Base-by-base conservation (phyloP, 495 filamentous ascomycete genomes). In the Lineolata rhizophorae region DNA sequence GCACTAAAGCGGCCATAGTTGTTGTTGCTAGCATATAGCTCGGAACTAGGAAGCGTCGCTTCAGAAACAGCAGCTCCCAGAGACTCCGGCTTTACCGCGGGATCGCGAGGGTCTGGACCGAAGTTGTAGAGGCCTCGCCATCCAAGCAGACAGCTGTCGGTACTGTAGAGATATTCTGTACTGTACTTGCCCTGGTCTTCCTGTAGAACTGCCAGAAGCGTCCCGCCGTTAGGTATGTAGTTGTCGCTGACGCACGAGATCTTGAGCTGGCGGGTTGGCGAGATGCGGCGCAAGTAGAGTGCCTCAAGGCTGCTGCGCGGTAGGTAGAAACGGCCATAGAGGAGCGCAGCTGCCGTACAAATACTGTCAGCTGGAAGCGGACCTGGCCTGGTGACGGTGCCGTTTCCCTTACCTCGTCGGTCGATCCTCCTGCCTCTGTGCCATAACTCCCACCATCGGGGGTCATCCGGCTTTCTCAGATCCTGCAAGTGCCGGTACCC, bases 41-140 rank as follows among this genome's bases (percentile, higher is more conserved):
- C n/a, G n/a, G n/a, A n/a, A n/a, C n/a, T n/a, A 19, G 49, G 39
- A 11, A 39, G 20, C 9, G 37, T 9, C 5, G 41, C 22, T 5
- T 34, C 18, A 13, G 40, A 18, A 12, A 29, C 29, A n/a, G 36
- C 33, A n/a, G 31, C 24, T 29, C 25, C 20, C 5, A 40, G 33
- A 12, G 17, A 16, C 10, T 42, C 36, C 11, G 36, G 22, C 14
- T 32, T 21, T 19, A 21, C 35, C 9, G 46, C 31, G 1, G 14
- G 30, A 9, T 57, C 48, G 18, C 66, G 62, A 14, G 77, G 76
- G 45, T 93, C 77, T 4, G 70, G 67, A 17, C 85, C 87, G 42
- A 94, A 94, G 48, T 95, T 97, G 52, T 90, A 95, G 0, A 97
- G 59, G 1, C 82, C 87, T 3, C 83, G 67, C 37, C 84, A 60